Evolutionary conservation across 495 filamentous ascomycete species (phyloP), one percentile per base, ranked within the genome.

Genomic region (Hyaloscypha hepaticicola): DNA sequence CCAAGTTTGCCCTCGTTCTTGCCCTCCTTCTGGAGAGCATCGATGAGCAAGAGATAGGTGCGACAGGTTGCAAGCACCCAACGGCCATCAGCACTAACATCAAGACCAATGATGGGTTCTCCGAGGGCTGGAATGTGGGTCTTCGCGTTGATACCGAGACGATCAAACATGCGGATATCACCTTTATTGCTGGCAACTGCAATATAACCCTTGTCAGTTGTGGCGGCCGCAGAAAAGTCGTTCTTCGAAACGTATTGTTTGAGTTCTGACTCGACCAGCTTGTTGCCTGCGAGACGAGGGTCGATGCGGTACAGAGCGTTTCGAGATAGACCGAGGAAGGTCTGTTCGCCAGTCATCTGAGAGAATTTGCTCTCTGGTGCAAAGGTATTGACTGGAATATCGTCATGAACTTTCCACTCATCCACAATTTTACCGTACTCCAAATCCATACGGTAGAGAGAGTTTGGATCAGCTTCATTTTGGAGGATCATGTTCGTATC

Each of bases 391-490:
- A 99, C 92, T 0, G 89, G 85, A 62, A 99, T 97, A 77, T 99
- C 92, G 61, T 99, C 93, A 70, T 99, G 94, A n/a, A 99, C 84
- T 69, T 96, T 97, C 95, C 95, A 99, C 76, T 99, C 96, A 72
- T 99, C 96, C 2, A 98, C 92, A n/a, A 99, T 90, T 79, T 97
- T 98, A 61, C 95, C 95, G 71, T 95, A 96, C 71, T 98, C 96
- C 64, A 99, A 79, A 79, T 99, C 95, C 95, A 99, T 97, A 27
- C 90, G 91, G 72, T 92, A 99, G n/a, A 99, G 80, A 28, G 88
- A 91, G 77, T 99, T 93, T 5, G 96, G 92, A 65, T 97, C 86
- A 34, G 86, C 79, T 29, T 80, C 81, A 68, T 94, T 91, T 72
- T 99, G 96, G 49, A 99, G 77, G 70, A 99, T 93, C 86, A 99